Evolutionary conservation across 306 rosid genomes (phyloP).

Genomic region (Dalbergia cochinchinensis): DNA sequence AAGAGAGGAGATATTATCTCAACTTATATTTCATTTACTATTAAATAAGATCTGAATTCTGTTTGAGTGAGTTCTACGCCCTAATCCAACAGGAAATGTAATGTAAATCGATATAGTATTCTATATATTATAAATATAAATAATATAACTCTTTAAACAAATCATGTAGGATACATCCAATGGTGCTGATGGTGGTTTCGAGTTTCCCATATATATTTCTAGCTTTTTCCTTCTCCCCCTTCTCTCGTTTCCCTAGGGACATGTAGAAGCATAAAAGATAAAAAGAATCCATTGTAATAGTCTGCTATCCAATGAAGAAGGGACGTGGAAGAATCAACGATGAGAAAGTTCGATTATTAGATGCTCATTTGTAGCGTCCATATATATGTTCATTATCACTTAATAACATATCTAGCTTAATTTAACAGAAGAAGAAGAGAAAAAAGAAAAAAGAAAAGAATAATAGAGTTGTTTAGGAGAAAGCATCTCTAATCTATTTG

Average conservation of each 20-base stretch:
- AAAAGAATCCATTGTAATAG: neutral
- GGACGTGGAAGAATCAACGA: slow-evolving; percentile 27
- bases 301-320: neutral
- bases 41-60: no score
- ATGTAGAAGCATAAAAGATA: slow-evolving; percentile 16
- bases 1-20: no score
- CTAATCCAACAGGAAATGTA: no score
- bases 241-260: slow-evolving; percentile 4
- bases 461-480: neutral
- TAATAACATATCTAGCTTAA: slow-evolving; percentile 4
- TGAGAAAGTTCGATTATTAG: slow-evolving; percentile 31
- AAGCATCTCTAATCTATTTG: slow-evolving; percentile 26
- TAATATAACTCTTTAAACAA: no score
- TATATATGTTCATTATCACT: neutral
- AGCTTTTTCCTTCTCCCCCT: neutral
- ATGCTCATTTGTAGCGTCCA: slow-evolving; percentile 20
- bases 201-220: neutral
- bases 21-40: no score
- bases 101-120: no score
- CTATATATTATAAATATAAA: no score
- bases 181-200: slow-evolving; percentile 26
- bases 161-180: slow-evolving; percentile 17
- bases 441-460: neutral
- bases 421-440: neutral
- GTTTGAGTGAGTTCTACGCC: no score